Base-by-base conservation (phyloP, 1,284 basidiomycete genomes). In the Leucoagaricus sp. region DNA sequence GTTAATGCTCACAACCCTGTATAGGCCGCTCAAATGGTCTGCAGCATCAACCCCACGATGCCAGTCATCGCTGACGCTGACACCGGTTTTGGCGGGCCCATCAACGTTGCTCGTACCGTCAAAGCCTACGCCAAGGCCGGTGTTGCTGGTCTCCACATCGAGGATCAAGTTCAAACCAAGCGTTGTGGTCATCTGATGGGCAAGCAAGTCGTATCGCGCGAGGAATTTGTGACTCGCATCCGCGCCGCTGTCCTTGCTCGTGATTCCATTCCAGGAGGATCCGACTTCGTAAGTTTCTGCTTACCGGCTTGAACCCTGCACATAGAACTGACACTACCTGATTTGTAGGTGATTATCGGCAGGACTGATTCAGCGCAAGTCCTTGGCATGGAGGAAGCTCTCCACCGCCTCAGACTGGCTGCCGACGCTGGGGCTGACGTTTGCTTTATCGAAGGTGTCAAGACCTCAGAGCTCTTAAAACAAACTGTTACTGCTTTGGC, bases 91-190 rank as follows among this genome's bases (percentile, higher is more conserved):
- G 90, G 90, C 55, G 87, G 86, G 4, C 85, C 89, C 4, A 81
- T 83, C 0, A 91, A 86, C 77, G 84, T 91, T 21, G 86, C 86
- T 21, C 84, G 89, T 38, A 92, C 89, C 2, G 86, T 92, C 12
- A 80, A 75, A 23, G 79, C 88, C 66, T 92, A 92, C 61, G 81
- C 77, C n/a, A 79, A 81, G 34, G 82, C 85, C 1, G 90, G 90
- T 23, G 85, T 91, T 23, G 90, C 90, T 4, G 90, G 76, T 0
- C 74, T 90, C 63, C 89, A 93, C 68, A 90, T 92, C 42, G 90
- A 92, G 68, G 90, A 91, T 66, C 91, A 93, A 71, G 87, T 91
- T 1, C 84, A 90, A 66, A 89, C 87, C 6, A 93, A 93, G 70
- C 84, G 89, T 49, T 93, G 91, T 63, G 91, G 90, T 0, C 90